phyloP scores from a whole-genome alignment of 148 eudicot genomes.

The Nepenthes gracilis region DNA sequence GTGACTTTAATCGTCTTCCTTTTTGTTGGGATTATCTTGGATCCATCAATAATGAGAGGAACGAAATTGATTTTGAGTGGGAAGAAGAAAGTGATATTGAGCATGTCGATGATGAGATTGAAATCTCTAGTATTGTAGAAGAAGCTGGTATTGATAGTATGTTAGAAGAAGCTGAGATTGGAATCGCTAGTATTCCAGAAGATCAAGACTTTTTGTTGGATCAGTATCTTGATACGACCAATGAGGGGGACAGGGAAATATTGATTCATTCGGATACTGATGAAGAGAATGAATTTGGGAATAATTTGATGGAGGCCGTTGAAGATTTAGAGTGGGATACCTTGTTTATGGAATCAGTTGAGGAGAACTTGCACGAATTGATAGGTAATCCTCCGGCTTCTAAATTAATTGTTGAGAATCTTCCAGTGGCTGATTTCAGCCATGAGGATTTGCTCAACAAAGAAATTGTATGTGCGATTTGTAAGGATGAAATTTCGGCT shows the following conservation, averaged over 20 bases:
- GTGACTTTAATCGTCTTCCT: slow-evolving; percentile 26
- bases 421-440: slow-evolving; percentile 34
- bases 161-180: slow-evolving; percentile 12
- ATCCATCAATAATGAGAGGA: slow-evolving; percentile 16
- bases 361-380: slow-evolving; percentile 42
- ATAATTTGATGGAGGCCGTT: slow-evolving; percentile 15
- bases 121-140: slow-evolving; percentile 25
- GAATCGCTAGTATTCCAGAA: slow-evolving; percentile 24
- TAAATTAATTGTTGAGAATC: slow-evolving; percentile 49
- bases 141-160: slow-evolving; percentile 6
- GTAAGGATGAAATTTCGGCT: slow-evolving; percentile 53
- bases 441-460: slow-evolving; percentile 24
- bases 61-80: neutral
- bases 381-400: slow-evolving; percentile 90
- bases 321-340: slow-evolving; percentile 66
- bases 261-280: slow-evolving; percentile 21
- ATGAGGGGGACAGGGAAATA: slow-evolving; percentile 3
- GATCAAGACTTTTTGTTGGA: slow-evolving; percentile 8
- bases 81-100: slow-evolving; percentile 6
- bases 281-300: slow-evolving; percentile 24
- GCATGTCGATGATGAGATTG: slow-evolving; percentile 14
- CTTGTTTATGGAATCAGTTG: slow-evolving; percentile 25
- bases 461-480: slow-evolving; percentile 53
- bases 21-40: slow-evolving; percentile 47
- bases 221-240: neutral